Conservation (phyloP, 805 yeast genomes). For the Saccharomycopsis sp. region DNA sequence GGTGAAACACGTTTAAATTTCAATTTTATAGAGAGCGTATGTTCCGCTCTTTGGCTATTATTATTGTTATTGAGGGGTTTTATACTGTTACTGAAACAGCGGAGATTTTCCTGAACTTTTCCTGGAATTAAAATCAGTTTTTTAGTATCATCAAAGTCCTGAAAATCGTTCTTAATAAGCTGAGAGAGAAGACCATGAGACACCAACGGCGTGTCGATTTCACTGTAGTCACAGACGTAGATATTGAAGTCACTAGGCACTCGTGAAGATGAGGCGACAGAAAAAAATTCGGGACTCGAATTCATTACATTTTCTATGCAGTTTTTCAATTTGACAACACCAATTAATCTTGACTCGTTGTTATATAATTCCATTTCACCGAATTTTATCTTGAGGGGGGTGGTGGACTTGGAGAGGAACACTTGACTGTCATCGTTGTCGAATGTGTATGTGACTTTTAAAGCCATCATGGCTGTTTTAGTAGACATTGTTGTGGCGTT, state of each 20-base stretch:
- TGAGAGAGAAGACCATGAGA: slow-evolving; percentile 18
- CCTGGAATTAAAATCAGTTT: slow-evolving; percentile 20
- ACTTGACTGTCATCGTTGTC: slow-evolving; percentile 14
- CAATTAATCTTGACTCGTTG: slow-evolving; percentile 17
- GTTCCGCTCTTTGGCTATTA: not conserved
- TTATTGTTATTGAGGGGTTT: not conserved
- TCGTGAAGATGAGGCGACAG: not conserved
- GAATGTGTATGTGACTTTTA: slow-evolving; percentile 19
- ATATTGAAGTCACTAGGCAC: slow-evolving; percentile 16
- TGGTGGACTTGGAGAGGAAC: slow-evolving; percentile 12
- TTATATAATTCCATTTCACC: slow-evolving; percentile 19
- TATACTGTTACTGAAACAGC: not conserved
- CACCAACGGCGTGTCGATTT: slow-evolving; percentile 19
- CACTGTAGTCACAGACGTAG: slow-evolving; percentile 21
- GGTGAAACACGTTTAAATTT: slow-evolving; percentile 9
- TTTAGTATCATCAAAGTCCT: not conserved
- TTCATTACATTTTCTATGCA: slow-evolving; percentile 12
- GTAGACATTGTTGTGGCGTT: slow-evolving; percentile 12
- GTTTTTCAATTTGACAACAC: slow-evolving; percentile 15
- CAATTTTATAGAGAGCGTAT: slow-evolving; percentile 9
- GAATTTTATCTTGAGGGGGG: slow-evolving; percentile 12
- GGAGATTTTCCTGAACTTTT: slow-evolving; percentile 12
- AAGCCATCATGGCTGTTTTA: slow-evolving; percentile 18
- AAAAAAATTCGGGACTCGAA: slow-evolving; percentile 19
- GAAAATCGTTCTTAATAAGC: slow-evolving; percentile 15